Evolutionary conservation across 1,139 yeast species (phyloP), one percentile per base, ranked within the genome.

Genomic region (Groenewaldozyma sp.): DNA sequence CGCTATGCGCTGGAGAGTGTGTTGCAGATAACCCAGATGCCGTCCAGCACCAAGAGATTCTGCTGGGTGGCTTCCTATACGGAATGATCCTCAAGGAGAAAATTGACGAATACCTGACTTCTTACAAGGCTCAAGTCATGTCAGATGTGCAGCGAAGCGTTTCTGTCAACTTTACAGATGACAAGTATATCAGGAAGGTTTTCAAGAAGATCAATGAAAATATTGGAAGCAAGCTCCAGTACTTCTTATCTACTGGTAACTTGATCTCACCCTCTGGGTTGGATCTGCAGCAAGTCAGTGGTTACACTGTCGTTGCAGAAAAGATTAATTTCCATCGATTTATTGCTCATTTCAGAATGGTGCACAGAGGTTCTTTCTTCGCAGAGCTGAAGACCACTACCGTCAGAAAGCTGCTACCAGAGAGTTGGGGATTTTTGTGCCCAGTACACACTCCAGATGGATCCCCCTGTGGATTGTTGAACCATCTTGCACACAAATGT

Each of bases 381-480:
- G 97, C 99, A 34, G 95, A 91, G 64, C 74, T 91, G 65, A 91
- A 93, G 62, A 91, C 98, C 29, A 93, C 98, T 21, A 82, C 98
- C 1, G 99, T 91, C 39, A 79, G 99, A 70, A 91, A 91, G 62
- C 71, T 91, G 56, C 72, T 91, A 44, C 99, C 99, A 0, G 99
- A 91, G 64, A 83, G 95, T 1, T 91, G 99, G 99, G 97, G 97
- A 4, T 93, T 91, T 72, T 67, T 93, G 53, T 93, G 99, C 68
- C 98, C 99, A 17, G 98, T 93, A 14, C 98, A 91, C 65, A 91
- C 99, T 13, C 99, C 99, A 2, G 99, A 91, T 82, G 99, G 99
- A 55, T 83, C 97, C 38, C 99, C 99, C 18, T 91, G 99, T 80
- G 99, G 99, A 67, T 71, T 91, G 60, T 71, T 91, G 55, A 93